Percentiles rank a stretch among this genome's conserved stretches.
These are phyloP conservation scores for Scheffersomyces stambukii DNA, from an alignment of 1,139 yeast genomes.

Conservation along the genomic window DNA sequence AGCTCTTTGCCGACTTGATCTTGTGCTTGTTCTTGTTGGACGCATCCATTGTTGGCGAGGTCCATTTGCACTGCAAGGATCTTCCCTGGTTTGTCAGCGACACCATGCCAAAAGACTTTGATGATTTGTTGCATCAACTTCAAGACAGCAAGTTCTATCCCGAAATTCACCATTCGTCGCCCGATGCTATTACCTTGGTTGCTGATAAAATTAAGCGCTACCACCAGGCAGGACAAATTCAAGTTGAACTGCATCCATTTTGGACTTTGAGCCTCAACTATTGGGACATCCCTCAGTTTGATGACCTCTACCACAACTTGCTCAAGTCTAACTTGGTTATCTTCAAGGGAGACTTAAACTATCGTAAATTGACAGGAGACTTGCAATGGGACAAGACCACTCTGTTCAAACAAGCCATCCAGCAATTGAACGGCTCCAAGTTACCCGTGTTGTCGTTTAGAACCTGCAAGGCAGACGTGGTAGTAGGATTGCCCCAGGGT, in stretches of 20 bases:
- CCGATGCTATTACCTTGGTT: conserved; percentile 32
- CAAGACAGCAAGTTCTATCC: conserved; percentile 49
- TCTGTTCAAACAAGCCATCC: conserved; percentile 66
- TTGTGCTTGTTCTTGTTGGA: conserved; percentile 74
- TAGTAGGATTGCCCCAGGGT: conserved; percentile 77
- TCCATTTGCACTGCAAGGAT: conserved; percentile 82
- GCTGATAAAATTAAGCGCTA: conserved; percentile 49
- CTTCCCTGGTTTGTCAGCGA: conserved; percentile 98
- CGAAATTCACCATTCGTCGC: conserved; percentile 26
- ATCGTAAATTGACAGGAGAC: conserved; percentile 90
- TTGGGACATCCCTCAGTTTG: conserved; percentile 55
- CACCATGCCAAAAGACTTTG: conserved; percentile 79
- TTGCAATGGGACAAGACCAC: conserved; percentile 84
- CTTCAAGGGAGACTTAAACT: conserved; percentile 94
- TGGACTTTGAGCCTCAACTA: conserved; percentile 82
- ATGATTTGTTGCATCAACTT: conserved; percentile 56
- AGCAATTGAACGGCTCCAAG: conserved; percentile 57
- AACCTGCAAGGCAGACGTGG: conserved; percentile 97
- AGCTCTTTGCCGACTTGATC: conserved; percentile 82
- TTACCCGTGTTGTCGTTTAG: conserved; percentile 71
- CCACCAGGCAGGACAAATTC: conserved; percentile 46
- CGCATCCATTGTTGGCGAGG: conserved; percentile 53
- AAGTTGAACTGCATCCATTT: conserved; percentile 62
- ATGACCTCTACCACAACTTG: conserved; percentile 45
- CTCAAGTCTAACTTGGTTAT: conserved; percentile 63